phyloP scores from a whole-genome alignment of 495 filamentous ascomycete species.

The Usnea hakonensis region DNA sequence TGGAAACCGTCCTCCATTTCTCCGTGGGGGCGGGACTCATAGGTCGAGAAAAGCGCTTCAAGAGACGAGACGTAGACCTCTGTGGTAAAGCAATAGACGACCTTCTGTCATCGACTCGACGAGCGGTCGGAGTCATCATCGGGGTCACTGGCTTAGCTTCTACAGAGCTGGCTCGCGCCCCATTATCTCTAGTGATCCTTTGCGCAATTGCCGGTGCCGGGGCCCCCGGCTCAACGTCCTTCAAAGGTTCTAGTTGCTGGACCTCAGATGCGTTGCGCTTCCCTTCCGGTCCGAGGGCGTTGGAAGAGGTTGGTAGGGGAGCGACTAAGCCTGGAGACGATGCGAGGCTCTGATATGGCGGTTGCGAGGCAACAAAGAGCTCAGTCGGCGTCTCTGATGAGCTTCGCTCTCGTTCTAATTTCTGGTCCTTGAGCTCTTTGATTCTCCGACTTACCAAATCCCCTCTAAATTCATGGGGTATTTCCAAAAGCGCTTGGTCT shows the following conservation, averaged over 20 bases:
- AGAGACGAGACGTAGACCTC: conserved; percentile 29
- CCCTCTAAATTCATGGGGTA: conserved; percentile 7
- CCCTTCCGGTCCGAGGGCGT: not conserved
- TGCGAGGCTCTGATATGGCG: conserved; percentile 7
- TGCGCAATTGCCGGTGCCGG: conserved; percentile 61
- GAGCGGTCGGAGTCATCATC: conserved; percentile 35
- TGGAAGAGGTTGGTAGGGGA: not conserved
- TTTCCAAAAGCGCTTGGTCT: conserved; percentile 12
- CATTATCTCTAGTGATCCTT: conserved; percentile 42
- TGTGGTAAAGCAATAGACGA: conserved; percentile 28
- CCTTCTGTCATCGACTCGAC: conserved; percentile 2
- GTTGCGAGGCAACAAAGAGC: conserved; percentile 1
- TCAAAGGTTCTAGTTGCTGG: not conserved
- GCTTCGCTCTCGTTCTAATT: conserved; percentile 25
- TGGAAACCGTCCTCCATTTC: conserved; percentile 36
- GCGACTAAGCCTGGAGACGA: conserved; percentile 9
- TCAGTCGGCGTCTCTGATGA: conserved; percentile 11
- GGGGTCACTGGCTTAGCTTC: conserved; percentile 34
- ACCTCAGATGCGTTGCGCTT: not conserved
- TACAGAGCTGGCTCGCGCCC: conserved; percentile 28
- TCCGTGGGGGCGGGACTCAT: conserved; percentile 29
- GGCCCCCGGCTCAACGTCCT: conserved; percentile 50
- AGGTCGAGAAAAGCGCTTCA: conserved; percentile 35
- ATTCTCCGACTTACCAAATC: conserved; percentile 44
- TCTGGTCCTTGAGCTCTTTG: conserved; percentile 45